Evolutionary conservation across 148 eudicot genomes (phyloP), one percentile per base, ranked within the genome.

Genomic region (Vaccinium myrtillus): DNA sequence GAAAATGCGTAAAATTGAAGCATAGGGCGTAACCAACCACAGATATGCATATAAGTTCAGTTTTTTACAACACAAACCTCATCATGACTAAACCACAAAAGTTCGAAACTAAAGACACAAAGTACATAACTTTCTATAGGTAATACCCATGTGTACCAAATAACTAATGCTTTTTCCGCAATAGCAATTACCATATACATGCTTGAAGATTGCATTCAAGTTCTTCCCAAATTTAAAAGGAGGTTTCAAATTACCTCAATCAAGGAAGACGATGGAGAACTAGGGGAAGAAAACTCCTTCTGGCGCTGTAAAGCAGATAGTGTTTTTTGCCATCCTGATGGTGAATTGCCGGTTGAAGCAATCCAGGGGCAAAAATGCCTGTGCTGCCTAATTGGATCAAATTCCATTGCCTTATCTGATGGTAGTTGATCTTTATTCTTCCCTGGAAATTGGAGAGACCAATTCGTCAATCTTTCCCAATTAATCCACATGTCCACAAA

Each of bases 311-410:
- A 90, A 88, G 98, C 99, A 84, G 91, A 86, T 80, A 96, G 87
- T 58, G 93, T 88, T 89, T 92, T 98, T 58, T 91, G 86, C 99
- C 99, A 96, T 86, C 99, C 99, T 82, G 98, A 93, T 74, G 81
- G 63, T 50, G 89, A 83, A 75, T 89, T 84, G 55, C 84, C 90
- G 13, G 84, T 81, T 9, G 96, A 91, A 71, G 89, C 79, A 82
- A 93, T 91, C 99, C 98, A 96, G 63, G 99, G 97, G 85, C 99
- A 96, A 88, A 95, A 95, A 84, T 90, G 91, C 74, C 98, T 91
- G 84, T 95, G 98, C 89, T 92, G 98, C 86, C 87, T 88, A 81
- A 95, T 88, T 82, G 95, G 95, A 86, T 95, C 92, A 87, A 95
- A 95, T 79, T 88, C 95, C 91, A 88, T 88, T 81, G 70, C 84